Percentiles rank a stretch among this genome's conserved stretches.
Evolutionary conservation across 176 grass and related monocot genomes (phyloP).

Genomic region (Eragrostis nindensis): DNA sequence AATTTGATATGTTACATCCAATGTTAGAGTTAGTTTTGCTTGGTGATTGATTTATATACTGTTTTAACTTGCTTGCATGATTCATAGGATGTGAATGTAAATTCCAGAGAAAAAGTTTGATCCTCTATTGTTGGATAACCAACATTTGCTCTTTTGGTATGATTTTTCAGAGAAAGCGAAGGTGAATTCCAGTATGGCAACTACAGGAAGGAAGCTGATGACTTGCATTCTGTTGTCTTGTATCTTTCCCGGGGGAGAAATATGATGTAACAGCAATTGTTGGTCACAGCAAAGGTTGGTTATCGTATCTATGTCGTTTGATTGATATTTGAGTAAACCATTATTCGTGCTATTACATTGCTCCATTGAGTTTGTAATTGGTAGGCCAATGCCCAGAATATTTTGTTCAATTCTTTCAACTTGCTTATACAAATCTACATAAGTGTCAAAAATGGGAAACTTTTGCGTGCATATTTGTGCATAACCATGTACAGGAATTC

Average conservation of each 20-base stretch:
- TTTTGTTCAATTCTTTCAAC: constrained; percentile 9
- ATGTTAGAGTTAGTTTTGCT: constrained; percentile 10
- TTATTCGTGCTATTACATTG: background rate
- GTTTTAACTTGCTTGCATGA: background rate
- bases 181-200: constrained; percentile 80
- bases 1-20: background rate
- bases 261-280: constrained; percentile 64
- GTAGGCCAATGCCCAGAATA: background rate
- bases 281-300: constrained; percentile 89
- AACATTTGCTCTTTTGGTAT: too few species aligned
- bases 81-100: too few species aligned
- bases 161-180: constrained; percentile 36
- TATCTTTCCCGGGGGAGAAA: constrained; percentile 57
- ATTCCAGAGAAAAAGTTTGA: too few species aligned
- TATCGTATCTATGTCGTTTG: constrained; percentile 6
- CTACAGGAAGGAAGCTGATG: constrained; percentile 71
- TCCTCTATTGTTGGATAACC: too few species aligned
- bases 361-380: background rate
- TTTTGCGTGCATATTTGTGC: background rate
- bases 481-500: too few species aligned
- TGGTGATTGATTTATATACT: background rate
- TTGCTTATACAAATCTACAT: constrained; percentile 1
- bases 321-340: background rate
- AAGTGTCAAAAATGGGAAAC: background rate
- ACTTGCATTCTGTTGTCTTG: constrained; percentile 61